Evolutionary conservation across 78 protist genomes (phyloP), one percentile per base, ranked within the genome.

Genomic region (Dictyostelium intermedium): DNA sequence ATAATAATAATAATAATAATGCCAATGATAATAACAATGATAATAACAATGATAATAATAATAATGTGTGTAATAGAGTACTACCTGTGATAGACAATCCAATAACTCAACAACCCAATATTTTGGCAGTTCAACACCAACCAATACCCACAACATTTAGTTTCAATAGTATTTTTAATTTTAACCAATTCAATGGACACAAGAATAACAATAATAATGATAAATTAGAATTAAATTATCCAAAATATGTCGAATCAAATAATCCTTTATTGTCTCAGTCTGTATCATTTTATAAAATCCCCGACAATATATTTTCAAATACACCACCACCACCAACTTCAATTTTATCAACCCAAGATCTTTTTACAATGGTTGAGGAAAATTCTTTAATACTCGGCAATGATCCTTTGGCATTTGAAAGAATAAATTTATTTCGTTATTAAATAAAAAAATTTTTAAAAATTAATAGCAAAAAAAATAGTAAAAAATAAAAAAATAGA

Each of bases 331-430:
- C 8, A 32, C 25, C 69, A 53, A n/a, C 35, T 5, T 25, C 61
- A 30, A 76, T 39, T 9, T 14, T 85, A 18, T 79, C 80, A 60
- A 78, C 32, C 23, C 76, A 74, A 74, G 93, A 89, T 80, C n/a
- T 89, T n/a, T 80, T 63, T 34, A 39, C 78, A 7, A 61, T 78
- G 27, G 80, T 78, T 18, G 85, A 87, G 63, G 69, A 32, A 16
- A 77, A 87, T 41, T 77, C 84, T 16, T 34, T 39, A 20, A 35
- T 87, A 23, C 63, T 87, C 5, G 72, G 79, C 8, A 76, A 87
- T 6, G 92, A 87, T 43, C 82, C 74, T 34, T 47, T 87, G 1
- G 32, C 82, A 16, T 35, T 61, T 32, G 92, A 87, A 63, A 76
- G 85, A 60, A 61, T 87, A 20, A 87, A 87, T 30, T 13, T 78